Conservation (phyloP, 352 stramenopile species). For the Blastocystis sp. region DNA sequence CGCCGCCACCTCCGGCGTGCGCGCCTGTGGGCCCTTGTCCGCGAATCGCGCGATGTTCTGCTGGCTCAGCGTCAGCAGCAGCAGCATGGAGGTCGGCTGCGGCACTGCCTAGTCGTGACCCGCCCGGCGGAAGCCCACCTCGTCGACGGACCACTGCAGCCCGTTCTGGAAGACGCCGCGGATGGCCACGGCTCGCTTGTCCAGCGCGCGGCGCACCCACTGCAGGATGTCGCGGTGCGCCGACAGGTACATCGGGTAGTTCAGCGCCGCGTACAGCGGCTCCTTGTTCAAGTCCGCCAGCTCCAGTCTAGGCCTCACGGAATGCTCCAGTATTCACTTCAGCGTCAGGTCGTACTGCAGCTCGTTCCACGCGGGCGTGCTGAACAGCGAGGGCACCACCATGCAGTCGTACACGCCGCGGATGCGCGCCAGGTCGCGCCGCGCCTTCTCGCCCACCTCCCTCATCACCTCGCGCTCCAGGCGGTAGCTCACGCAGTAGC, state of each 20-base stretch:
- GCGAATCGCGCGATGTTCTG: conserved; percentile 45
- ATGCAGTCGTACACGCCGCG: neutral
- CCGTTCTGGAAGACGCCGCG: neutral
- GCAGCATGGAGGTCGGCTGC: neutral
- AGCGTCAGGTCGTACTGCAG: conserved; percentile 29
- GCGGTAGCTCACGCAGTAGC: conserved; percentile 14
- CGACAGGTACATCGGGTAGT: conserved; percentile 20
- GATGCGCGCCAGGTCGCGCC: neutral
- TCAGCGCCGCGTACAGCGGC: conserved; percentile 1
- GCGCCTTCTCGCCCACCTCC: neutral
- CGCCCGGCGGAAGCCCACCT: neutral
- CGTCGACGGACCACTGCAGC: neutral
- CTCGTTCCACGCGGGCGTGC: neutral
- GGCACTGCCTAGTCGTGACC: neutral
- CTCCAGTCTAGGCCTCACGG: neutral
- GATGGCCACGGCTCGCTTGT: neutral
- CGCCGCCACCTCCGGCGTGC: conserved; percentile 14
- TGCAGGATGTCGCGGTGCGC: conserved; percentile 14
- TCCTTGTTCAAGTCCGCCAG: neutral
- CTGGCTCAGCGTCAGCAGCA: conserved; percentile 8
- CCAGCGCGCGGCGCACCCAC: conserved; percentile 1
- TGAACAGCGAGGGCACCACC: neutral
- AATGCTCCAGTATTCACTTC: neutral
- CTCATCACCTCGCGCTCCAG: neutral
- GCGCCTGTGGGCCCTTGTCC: conserved; percentile 11